Conservation (phyloP, 495 filamentous ascomycete species). For the Tuber calosporum region DNA sequence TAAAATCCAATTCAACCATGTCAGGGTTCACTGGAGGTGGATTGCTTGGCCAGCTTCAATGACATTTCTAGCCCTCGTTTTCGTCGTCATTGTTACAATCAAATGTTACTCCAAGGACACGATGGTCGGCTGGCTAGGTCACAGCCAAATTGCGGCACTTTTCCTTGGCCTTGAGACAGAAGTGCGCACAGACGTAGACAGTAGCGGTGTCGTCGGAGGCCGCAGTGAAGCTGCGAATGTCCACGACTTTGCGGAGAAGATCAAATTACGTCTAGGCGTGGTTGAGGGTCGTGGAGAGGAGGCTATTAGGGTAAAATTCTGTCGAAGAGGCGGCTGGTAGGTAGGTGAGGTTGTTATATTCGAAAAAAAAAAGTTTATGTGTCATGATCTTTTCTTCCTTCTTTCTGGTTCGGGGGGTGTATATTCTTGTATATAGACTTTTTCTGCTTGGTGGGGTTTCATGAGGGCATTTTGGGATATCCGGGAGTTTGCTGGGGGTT, state of each 20-base stretch:
- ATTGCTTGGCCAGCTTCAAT: conserved; percentile 21
- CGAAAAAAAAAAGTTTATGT: not conserved
- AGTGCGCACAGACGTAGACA: conserved; percentile 26
- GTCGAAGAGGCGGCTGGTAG: not conserved
- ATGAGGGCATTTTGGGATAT: not conserved
- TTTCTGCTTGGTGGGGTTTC: not conserved
- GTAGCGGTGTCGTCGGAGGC: conserved; percentile 8
- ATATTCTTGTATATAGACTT: not conserved
- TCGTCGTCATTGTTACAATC: conserved; percentile 11
- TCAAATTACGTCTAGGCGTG: conserved; percentile 25
- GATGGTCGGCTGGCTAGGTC: conserved; percentile 30
- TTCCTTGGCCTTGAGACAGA: conserved; percentile 26
- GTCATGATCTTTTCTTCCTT: not conserved
- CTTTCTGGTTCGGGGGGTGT: not conserved
- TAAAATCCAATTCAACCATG: not conserved
- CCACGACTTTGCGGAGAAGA: conserved; percentile 29
- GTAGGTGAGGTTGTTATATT: not conserved
- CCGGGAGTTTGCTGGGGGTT: not conserved
- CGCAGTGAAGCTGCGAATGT: conserved; percentile 17
- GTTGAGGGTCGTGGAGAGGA: conserved; percentile 12
- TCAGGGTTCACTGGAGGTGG: conserved; percentile 27
- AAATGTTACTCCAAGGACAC: not conserved
- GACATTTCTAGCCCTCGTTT: conserved; percentile 3
- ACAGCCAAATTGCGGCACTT: conserved; percentile 20
- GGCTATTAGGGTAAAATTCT: conserved; percentile 2